These are phyloP conservation scores for Zoysia japonica DNA, from an alignment of 176 grass and related monocot genomes.

Conservation along the genomic window DNA sequence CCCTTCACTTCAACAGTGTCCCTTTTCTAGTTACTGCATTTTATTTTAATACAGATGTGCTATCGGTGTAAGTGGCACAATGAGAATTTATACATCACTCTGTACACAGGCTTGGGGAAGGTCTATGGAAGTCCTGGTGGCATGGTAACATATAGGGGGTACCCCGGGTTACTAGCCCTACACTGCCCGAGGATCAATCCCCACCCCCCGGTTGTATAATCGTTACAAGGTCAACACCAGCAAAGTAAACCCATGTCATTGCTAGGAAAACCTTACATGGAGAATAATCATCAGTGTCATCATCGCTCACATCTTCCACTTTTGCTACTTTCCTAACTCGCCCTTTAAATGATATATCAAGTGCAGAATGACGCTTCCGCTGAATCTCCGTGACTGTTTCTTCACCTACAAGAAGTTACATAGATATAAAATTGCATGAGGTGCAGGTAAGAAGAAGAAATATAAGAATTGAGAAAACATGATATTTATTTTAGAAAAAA, in stretches of 20 bases:
- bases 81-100: background rate
- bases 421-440: constrained; percentile 33
- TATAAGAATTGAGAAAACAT: constrained; percentile 28
- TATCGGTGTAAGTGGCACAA: background rate
- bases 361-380: constrained; percentile 77
- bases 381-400: constrained; percentile 71
- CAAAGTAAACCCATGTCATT: constrained; percentile 27
- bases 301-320: constrained; percentile 71
- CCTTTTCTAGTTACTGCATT: constrained; percentile 24
- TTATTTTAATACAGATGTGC: constrained; percentile 22
- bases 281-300: constrained; percentile 84
- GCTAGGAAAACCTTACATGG: constrained; percentile 62
- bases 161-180: no score
- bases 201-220: no score
- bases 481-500: constrained; percentile 2
- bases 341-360: constrained; percentile 85
- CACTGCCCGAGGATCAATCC: no score
- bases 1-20: no score
- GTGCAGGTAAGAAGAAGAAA: constrained; percentile 31
- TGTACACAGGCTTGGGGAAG: no score
- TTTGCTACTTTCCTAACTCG: constrained; percentile 87
- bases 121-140: no score
- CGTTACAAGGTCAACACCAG: constrained; percentile 14
- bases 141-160: no score
- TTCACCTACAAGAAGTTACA: constrained; percentile 59